Base-by-base conservation (phyloP, 2,329 filamentous ascomycete species). In the Monosporascus sp. region DNA sequence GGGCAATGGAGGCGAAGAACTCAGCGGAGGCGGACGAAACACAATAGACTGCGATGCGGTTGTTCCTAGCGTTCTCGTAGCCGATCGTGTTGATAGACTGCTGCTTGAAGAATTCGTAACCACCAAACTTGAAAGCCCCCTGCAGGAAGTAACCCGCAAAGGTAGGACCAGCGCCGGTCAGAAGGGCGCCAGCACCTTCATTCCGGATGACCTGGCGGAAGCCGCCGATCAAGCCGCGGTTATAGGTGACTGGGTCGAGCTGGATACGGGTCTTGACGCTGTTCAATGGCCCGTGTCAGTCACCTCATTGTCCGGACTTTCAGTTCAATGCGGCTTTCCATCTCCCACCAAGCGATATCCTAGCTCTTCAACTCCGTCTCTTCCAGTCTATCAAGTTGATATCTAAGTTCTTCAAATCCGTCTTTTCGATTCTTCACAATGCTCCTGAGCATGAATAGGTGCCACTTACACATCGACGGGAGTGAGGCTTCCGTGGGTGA, bases 401-500 rank as follows among this genome's bases (percentile, higher is more conserved):
- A 25, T 25, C 24, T 6, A 6, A 1, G 24, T 2, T 7, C 24
- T 25, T 7, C 24, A 45, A 47, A 18, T 49, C 15, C 24, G 24
- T 38, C 47, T 39, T 24, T 2, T 24, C 18, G 24, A 27, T 37
- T 38, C 37, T 44, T 37, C 31, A 43, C 48, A 46, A 48, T 51
- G 44, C 20, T 39, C 50, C n/a, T 25, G 43, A n/a, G 20, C 41
- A 50, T 50, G 22, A 31, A 9, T 37, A 18, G 35, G 25, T 35
- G 48, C 8, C 27, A 89, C 93, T 76, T 94, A 97, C 93, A 99
- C 94, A 89, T 99, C 94, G 75, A 99, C 91, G 71, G 94, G 94
- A 65, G 94, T 99, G 68, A 97, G 86, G 70, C 83, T 88, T 76
- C 93, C 94, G 84, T 99, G 94, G 71, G 94, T 99, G 78, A 97